phyloP scores from a whole-genome alignment of 2,329 filamentous ascomycete genomes.

The Triangularia verruculosa region DNA sequence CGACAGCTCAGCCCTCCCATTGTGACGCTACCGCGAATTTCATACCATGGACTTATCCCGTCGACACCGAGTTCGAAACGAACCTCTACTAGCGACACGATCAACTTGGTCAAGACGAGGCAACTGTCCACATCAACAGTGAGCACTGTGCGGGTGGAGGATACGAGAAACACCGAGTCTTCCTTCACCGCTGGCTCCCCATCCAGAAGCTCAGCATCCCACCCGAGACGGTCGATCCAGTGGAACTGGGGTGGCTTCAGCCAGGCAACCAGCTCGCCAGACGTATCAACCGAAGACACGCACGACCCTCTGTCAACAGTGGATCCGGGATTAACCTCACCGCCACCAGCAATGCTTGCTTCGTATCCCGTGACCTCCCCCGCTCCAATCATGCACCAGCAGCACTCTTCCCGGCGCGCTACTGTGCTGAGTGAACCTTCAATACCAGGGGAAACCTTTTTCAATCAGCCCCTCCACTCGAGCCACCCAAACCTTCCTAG shows the following conservation, averaged over 20 bases:
- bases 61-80: conserved; percentile 30
- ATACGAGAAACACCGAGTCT: neutral
- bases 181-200: neutral
- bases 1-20: neutral
- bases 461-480: conserved; percentile 13
- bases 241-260: conserved; percentile 27
- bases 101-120: conserved; percentile 11
- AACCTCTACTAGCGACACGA: conserved; percentile 22
- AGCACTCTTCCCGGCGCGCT: neutral
- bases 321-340: neutral
- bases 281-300: conserved; percentile 13
- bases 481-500: neutral
- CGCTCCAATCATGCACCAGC: conserved; percentile 4
- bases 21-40: conserved; percentile 30
- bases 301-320: conserved; percentile 14
- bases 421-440: neutral
- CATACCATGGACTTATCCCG: conserved; percentile 34
- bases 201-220: neutral
- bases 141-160: conserved; percentile 10
- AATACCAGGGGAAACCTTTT: neutral
- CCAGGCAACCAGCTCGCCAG: conserved; percentile 3
- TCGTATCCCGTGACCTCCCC: neutral
- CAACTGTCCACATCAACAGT: conserved; percentile 18
- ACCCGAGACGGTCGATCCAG: conserved; percentile 6
- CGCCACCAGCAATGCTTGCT: conserved; percentile 7